These are phyloP conservation scores for Chaetoceros tenuissimus DNA, from an alignment of 108 stramenopile genomes.

Conservation along the genomic window DNA sequence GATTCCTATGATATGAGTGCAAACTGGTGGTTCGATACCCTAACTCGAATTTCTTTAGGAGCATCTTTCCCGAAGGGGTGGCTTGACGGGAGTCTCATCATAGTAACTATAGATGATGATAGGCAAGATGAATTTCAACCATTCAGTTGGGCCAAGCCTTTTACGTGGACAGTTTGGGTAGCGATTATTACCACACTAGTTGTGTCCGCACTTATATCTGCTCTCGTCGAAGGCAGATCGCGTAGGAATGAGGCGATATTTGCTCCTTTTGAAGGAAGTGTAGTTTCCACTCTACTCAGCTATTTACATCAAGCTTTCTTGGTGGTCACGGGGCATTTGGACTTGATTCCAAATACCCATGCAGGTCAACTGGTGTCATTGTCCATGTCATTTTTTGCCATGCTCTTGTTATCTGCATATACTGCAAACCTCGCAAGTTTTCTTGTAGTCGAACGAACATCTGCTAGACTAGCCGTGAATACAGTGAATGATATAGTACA, in stretches of 20 bases:
- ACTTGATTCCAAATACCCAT: conserved; percentile 12
- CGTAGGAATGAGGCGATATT: too few species aligned
- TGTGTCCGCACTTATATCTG: conserved; percentile 13
- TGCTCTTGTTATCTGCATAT: too few species aligned
- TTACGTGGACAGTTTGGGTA: conserved; percentile 14
- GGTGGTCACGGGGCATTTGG: conserved; percentile 13
- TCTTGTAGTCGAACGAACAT: too few species aligned
- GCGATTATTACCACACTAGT: conserved; percentile 11
- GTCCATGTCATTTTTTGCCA: conserved; percentile 11
- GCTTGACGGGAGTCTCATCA: conserved; percentile 11
- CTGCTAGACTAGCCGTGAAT: too few species aligned
- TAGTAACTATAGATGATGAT: conserved; percentile 1
- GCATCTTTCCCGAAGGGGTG: conserved; percentile 19
- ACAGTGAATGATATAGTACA: too few species aligned
- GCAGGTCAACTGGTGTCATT: conserved; percentile 7
- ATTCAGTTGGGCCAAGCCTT: too few species aligned
- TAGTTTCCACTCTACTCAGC: conserved; percentile 2
- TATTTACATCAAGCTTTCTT: too few species aligned
- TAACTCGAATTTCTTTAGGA: conserved; percentile 9
- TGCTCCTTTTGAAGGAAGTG: conserved; percentile 1
- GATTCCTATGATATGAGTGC: conserved; percentile 13
- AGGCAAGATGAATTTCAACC: too few species aligned
- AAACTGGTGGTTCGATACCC: conserved; percentile 4
- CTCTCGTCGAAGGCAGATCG: too few species aligned
- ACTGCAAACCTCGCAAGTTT: too few species aligned